These are phyloP conservation scores for Gelatoporia subvermispora DNA, from an alignment of 768 basidiomycete genomes.

Conservation along the genomic window DNA sequence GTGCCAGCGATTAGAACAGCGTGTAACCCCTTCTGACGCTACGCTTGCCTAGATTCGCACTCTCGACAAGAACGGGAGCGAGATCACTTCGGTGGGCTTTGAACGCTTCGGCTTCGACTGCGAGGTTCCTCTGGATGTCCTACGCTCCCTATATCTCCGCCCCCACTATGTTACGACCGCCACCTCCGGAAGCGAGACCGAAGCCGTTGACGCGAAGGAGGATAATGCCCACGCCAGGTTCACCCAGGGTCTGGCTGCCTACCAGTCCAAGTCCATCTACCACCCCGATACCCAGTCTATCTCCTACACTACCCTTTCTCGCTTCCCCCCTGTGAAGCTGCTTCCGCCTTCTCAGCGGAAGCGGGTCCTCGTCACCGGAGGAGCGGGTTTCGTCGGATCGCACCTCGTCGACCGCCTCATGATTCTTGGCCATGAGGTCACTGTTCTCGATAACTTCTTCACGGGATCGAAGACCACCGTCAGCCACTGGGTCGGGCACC, in stretches of 20 bases:
- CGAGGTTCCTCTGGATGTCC: constrained; percentile 70
- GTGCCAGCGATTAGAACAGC: not conserved
- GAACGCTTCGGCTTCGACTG: constrained; percentile 88
- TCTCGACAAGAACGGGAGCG: constrained; percentile 69
- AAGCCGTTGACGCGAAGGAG: constrained; percentile 21
- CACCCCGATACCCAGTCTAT: constrained; percentile 76
- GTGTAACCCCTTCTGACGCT: not conserved
- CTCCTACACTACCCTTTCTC: constrained; percentile 87
- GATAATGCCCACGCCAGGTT: constrained; percentile 47
- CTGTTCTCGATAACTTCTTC: constrained; percentile 98
- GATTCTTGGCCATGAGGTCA: constrained; percentile 96
- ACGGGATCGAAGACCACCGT: constrained; percentile 97
- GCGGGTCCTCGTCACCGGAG: constrained; percentile 91
- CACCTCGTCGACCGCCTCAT: constrained; percentile 97
- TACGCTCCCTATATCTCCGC: constrained; percentile 86
- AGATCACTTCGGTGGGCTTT: constrained; percentile 78
- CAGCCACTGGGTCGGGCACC: constrained; percentile 94
- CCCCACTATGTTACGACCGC: constrained; percentile 64
- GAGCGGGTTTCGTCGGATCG: constrained; percentile 98
- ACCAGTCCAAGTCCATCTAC: constrained; percentile 84
- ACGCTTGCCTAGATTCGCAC: constrained; percentile 44
- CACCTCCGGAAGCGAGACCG: constrained; percentile 29
- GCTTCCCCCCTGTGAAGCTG: constrained; percentile 90
- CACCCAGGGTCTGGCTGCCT: constrained; percentile 42
- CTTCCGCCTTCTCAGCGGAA: constrained; percentile 75